Base-by-base conservation (phyloP, 495 filamentous ascomycete species). In the Aspergillus funiculosus region DNA sequence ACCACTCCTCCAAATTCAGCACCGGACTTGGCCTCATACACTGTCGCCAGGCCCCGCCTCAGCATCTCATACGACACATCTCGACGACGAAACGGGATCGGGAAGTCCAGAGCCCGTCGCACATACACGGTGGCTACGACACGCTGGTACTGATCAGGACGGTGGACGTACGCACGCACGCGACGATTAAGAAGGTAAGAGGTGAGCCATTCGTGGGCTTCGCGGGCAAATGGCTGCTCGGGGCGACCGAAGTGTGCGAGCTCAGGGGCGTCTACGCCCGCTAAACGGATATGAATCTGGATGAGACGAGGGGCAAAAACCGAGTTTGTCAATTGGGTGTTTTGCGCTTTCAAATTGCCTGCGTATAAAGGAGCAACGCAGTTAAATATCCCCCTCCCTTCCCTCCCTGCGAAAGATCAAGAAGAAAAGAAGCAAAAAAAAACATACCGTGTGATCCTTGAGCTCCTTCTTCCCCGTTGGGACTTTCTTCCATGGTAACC, bases 41-140 rank as follows among this genome's bases (percentile, higher is more conserved):
- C 82, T 0, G 85, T 90, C 13, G 91, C 94, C 51, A 92, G 62
- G 2, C 92, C 92, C 19, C 64, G 73, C 64, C 76, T 82, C 51
- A 98, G 60, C 89, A 98, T 91, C 61, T 92, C 85, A 48, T 87
- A 71, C 2, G 90, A 88, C 5, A 97, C 87, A 63, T 98, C 91
- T 39, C 77, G 75, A 39, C 79, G 77, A 13, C 79, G 60, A 17
- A 85, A 63, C 41, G 69, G 69, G 19, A 61, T 46, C 5, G 68
- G 69, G 48, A 78, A 79, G 44, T 79, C 71, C 15, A 81, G 59
- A 20, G 73, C 71, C 45, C 71, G 65, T 43, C 89, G 75, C 25
- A 95, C 82, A 56, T 74, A 87, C 6, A 90, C 92, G 7, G 83
- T 89, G 7, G 83, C 87, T 1, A 98, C 90, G 8, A 92, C 81